phyloP scores from a whole-genome alignment of 768 basidiomycete species.

The Daedaleopsis nitida region DNA sequence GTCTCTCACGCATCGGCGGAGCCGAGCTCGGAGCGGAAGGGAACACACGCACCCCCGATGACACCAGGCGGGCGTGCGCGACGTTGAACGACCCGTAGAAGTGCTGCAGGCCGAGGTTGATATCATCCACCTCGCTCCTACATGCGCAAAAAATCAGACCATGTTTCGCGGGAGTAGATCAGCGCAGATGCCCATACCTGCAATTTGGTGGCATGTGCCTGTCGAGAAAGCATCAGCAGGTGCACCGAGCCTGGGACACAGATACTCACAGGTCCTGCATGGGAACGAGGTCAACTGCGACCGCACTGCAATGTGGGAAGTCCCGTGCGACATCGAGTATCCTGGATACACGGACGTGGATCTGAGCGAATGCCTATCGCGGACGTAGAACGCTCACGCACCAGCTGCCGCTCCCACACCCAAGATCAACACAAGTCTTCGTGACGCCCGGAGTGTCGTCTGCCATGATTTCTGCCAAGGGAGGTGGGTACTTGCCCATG shows the following conservation, averaged over 20 bases:
- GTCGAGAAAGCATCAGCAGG: slow-evolving; percentile 9
- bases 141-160: background rate
- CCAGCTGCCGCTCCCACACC: slow-evolving; percentile 82
- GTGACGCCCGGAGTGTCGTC: slow-evolving; percentile 57
- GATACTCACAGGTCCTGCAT: slow-evolving; percentile 68
- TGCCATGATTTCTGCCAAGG: slow-evolving; percentile 58
- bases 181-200: slow-evolving; percentile 44
- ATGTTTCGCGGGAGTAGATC: background rate
- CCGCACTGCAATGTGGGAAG: slow-evolving; percentile 66
- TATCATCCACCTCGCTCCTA: slow-evolving; percentile 83
- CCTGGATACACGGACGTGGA: slow-evolving; percentile 42
- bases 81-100: slow-evolving; percentile 79
- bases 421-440: slow-evolving; percentile 72
- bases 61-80: slow-evolving; percentile 70
- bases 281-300: slow-evolving; percentile 80
- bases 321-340: slow-evolving; percentile 74
- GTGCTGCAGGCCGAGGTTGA: slow-evolving; percentile 83
- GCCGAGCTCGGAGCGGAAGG: slow-evolving; percentile 1
- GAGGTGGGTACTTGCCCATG: slow-evolving; percentile 69
- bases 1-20: slow-evolving; percentile 9
- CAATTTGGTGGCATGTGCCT: slow-evolving; percentile 72
- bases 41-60: slow-evolving; percentile 61
- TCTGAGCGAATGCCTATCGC: background rate
- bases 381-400: slow-evolving; percentile 31
- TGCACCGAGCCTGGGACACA: slow-evolving; percentile 3